Percentiles rank a stretch among this genome's conserved stretches.
Conservation (phyloP, 1,284 basidiomycete genomes). For the Heterobasidion parviporum region DNA sequence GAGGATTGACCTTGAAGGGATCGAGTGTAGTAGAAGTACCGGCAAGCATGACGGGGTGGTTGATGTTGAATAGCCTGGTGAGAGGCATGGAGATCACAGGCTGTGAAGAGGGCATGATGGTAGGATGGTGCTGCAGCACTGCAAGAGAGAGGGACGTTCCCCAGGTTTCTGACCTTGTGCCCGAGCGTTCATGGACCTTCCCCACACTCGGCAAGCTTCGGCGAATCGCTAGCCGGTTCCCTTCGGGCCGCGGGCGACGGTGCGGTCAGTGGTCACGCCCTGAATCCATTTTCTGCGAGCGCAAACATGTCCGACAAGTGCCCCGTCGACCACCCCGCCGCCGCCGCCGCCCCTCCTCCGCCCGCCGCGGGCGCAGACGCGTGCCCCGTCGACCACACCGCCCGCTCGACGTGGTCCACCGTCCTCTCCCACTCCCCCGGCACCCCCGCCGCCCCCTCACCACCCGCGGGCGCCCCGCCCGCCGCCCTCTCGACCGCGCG, state of each 20-base stretch:
- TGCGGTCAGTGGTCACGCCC: too few relatives aligned
- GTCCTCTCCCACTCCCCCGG: constrained; percentile 26
- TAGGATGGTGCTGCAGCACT: constrained; percentile 2
- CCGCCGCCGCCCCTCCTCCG: constrained; percentile 3
- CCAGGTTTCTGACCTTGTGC: too few relatives aligned
- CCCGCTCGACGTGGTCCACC: constrained; percentile 43
- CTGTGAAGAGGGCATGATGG: constrained; percentile 43
- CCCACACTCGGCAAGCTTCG: background rate
- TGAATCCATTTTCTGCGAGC: background rate
- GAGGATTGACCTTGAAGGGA: too few relatives aligned
- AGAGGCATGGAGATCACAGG: constrained; percentile 56
- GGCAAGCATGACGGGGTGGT: constrained; percentile 79
- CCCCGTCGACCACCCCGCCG: constrained; percentile 41
- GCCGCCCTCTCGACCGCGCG: constrained; percentile 54
- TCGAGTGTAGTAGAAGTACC: constrained; percentile 25
- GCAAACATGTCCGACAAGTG: constrained; percentile 30
- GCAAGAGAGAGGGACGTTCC: background rate
- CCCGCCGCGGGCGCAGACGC: constrained; percentile 10
- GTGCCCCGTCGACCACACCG: constrained; percentile 34
- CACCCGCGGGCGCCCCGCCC: constrained; percentile 12
- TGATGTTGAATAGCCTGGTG: constrained; percentile 66
- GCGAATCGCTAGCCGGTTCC: background rate
- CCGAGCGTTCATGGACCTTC: too few relatives aligned
- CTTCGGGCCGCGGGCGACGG: background rate
- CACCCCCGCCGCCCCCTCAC: constrained; percentile 12